Conservation (phyloP, 2,329 filamentous ascomycete genomes). For the Zymoseptoria crescenta region DNA sequence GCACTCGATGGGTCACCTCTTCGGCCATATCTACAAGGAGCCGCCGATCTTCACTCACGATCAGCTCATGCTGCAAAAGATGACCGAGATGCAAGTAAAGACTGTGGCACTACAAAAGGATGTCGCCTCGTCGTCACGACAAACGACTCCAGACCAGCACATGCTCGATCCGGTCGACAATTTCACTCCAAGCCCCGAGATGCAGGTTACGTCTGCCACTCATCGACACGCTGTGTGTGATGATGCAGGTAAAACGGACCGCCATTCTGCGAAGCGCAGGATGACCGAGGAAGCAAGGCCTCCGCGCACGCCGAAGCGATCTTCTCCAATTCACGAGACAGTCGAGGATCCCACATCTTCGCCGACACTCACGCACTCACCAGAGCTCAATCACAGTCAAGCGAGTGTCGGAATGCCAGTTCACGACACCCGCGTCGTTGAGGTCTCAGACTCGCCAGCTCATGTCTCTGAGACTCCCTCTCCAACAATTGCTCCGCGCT, state of each 20-base stretch:
- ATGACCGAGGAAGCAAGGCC: background rate
- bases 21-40: conserved; percentile 57
- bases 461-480: background rate
- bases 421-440: background rate
- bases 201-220: background rate
- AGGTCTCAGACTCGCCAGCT: background rate
- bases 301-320: background rate
- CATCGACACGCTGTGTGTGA: background rate
- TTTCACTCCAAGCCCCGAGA: background rate
- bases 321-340: background rate
- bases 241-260: background rate
- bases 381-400: background rate
- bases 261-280: background rate
- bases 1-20: conserved; percentile 60
- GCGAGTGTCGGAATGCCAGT: background rate
- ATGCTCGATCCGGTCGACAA: background rate
- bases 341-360: background rate
- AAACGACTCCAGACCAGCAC: background rate
- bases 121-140: background rate
- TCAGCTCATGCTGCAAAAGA: conserved; percentile 42
- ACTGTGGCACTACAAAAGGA: background rate
- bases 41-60: conserved; percentile 58
- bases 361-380: background rate
- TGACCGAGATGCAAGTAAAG: conserved; percentile 1
- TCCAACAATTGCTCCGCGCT: background rate